phyloP scores from a whole-genome alignment of 2,329 filamentous ascomycete genomes.

The Xylaria sp. region DNA sequence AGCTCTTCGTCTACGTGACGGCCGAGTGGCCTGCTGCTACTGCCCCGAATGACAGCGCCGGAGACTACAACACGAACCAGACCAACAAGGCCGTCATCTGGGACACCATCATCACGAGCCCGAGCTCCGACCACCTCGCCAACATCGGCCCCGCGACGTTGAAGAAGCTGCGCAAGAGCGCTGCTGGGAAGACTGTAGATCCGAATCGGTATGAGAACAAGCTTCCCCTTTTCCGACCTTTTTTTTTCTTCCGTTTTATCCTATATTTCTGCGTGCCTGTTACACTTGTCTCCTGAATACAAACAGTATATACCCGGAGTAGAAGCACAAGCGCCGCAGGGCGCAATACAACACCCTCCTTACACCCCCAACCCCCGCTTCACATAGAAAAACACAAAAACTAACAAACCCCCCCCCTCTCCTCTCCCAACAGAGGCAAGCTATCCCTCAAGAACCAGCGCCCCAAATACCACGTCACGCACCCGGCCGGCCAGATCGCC shows the following conservation, averaged over 20 bases:
- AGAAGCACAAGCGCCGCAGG: no score
- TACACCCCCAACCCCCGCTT: no score
- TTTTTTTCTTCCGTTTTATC: background rate
- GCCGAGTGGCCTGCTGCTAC: slow-evolving; percentile 69
- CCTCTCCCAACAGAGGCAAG: no score
- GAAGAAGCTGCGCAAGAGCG: slow-evolving; percentile 66
- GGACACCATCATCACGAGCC: slow-evolving; percentile 89
- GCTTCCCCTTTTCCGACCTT: background rate
- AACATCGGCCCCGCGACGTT: slow-evolving; percentile 65
- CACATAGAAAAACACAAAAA: no score
- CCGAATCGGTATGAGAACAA: slow-evolving; percentile 54
- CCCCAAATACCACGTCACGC: slow-evolving; percentile 97
- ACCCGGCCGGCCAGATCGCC: slow-evolving; percentile 80
- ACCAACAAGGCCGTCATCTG: slow-evolving; percentile 85
- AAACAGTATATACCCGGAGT: no score
- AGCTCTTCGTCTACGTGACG: slow-evolving; percentile 95
- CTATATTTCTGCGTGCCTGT: no score
- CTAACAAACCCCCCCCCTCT: no score
- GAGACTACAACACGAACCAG: slow-evolving; percentile 46
- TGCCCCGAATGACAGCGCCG: slow-evolving; percentile 33
- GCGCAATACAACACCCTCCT: no score
- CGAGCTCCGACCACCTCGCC: slow-evolving; percentile 66
- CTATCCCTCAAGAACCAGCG: slow-evolving; percentile 82
- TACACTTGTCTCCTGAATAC: no score
- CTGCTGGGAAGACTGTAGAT: slow-evolving; percentile 65